These are phyloP conservation scores for Penicillium sp. DNA, from an alignment of 2,329 filamentous ascomycete species.

Conservation along the genomic window DNA sequence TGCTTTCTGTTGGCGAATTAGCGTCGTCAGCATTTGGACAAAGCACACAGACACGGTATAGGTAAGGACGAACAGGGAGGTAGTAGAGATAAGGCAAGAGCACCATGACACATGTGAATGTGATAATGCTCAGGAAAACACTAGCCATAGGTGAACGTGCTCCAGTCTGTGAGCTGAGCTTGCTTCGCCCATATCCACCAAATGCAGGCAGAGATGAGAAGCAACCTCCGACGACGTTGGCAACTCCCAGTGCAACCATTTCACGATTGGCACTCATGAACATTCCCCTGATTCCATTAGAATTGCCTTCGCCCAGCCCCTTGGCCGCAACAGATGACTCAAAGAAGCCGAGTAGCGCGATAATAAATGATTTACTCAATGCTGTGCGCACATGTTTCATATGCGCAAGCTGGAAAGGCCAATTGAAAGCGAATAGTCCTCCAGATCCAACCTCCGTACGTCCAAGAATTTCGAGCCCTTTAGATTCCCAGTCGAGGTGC, in stretches of 20 bases:
- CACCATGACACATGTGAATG: constrained; percentile 75
- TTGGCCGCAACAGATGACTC: constrained; percentile 96
- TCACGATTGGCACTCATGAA: constrained; percentile 87
- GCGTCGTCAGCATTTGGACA: neutral
- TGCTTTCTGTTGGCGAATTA: constrained; percentile 64
- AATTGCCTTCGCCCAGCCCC: constrained; percentile 65
- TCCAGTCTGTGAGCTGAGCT: constrained; percentile 89
- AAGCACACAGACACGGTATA: no score
- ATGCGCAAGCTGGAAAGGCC: constrained; percentile 74
- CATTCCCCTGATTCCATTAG: constrained; percentile 71
- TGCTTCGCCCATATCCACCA: constrained; percentile 92
- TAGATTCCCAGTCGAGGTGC: constrained; percentile 70
- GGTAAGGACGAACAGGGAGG: constrained; percentile 69
- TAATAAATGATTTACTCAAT: constrained; percentile 88
- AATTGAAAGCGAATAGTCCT: constrained; percentile 74
- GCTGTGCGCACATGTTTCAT: constrained; percentile 81
- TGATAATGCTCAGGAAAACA: constrained; percentile 78
- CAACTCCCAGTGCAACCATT: constrained; percentile 83
- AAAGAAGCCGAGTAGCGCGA: constrained; percentile 95
- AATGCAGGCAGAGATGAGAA: constrained; percentile 94
- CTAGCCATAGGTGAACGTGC: constrained; percentile 93
- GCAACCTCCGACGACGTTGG: constrained; percentile 85
- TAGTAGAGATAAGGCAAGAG: constrained; percentile 91
- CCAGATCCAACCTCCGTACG: constrained; percentile 71
- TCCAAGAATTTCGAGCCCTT: constrained; percentile 81